A percentile compares a stretch with the other conserved stretches of the same genome.
These are phyloP conservation scores for Huntiella abstrusa DNA, from an alignment of 2,329 filamentous ascomycete species.

Conservation along the genomic window DNA sequence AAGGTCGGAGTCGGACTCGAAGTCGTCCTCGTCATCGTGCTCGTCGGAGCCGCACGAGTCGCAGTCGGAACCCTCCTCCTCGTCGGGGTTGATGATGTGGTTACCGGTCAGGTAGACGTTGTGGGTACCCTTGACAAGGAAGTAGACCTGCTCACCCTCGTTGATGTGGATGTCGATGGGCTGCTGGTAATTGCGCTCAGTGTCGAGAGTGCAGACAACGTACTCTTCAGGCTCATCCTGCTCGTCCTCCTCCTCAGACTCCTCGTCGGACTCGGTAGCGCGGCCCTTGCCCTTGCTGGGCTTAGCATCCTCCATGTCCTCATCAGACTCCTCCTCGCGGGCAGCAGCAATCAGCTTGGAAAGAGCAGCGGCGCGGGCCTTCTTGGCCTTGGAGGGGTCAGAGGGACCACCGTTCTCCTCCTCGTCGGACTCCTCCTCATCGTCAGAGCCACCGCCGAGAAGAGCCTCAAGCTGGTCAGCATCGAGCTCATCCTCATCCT, in stretches of 20 bases:
- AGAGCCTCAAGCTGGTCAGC: slow-evolving; percentile 43
- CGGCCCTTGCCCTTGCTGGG: slow-evolving; percentile 55
- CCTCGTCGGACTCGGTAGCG: slow-evolving; percentile 39
- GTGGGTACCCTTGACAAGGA: slow-evolving; percentile 79
- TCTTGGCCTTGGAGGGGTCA: slow-evolving; percentile 76
- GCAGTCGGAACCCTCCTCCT: slow-evolving; percentile 39
- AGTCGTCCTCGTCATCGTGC: slow-evolving; percentile 52
- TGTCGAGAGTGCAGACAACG: slow-evolving; percentile 89
- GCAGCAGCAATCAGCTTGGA: slow-evolving; percentile 45
- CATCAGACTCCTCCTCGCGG: slow-evolving; percentile 43
- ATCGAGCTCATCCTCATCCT: slow-evolving; percentile 39
- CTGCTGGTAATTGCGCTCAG: slow-evolving; percentile 84
- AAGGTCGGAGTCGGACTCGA: slow-evolving; percentile 39
- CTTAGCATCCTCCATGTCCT: slow-evolving; percentile 57
- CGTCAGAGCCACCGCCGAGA: slow-evolving; percentile 28
- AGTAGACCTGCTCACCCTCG: slow-evolving; percentile 79
- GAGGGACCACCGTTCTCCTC: slow-evolving; percentile 78
- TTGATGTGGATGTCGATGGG: slow-evolving; percentile 80
- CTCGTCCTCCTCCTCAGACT: slow-evolving; percentile 36
- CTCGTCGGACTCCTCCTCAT: slow-evolving; percentile 36
- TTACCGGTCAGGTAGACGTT: slow-evolving; percentile 87
- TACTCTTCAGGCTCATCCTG: slow-evolving; percentile 64
- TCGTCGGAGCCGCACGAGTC: slow-evolving; percentile 19
- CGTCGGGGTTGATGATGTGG: slow-evolving; percentile 60
- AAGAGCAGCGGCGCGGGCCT: slow-evolving; percentile 49